Percentiles rank a stretch among this genome's conserved stretches.
These are phyloP conservation scores for Phytophthora pistaciae DNA, from an alignment of 352 stramenopile species.

Conservation along the genomic window DNA sequence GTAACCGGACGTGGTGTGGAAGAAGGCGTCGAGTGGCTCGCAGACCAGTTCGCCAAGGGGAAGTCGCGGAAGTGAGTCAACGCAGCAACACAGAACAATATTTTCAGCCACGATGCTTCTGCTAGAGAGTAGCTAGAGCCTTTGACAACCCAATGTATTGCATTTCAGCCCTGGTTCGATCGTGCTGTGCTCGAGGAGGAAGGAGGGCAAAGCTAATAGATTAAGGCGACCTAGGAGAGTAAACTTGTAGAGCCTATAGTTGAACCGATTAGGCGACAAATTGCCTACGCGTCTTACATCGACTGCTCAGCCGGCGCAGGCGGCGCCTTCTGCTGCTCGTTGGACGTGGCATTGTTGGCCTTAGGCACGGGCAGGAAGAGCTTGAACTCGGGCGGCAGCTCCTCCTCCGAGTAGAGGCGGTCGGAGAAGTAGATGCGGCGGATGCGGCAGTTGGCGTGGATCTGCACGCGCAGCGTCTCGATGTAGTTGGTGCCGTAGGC, in stretches of 20 bases:
- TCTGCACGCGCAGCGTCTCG: constrained; percentile 97
- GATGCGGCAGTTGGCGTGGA: constrained; percentile 98
- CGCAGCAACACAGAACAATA: neutral
- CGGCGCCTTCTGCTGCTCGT: constrained; percentile 57
- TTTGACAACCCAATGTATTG: constrained; percentile 22
- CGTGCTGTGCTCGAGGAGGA: neutral
- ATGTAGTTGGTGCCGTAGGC: constrained; percentile 99
- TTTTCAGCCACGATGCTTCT: constrained; percentile 5
- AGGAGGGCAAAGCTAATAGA: constrained; percentile 16
- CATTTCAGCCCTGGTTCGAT: constrained; percentile 11
- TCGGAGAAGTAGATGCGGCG: constrained; percentile 98
- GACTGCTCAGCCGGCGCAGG: constrained; percentile 40
- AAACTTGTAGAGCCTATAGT: neutral
- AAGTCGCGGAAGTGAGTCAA: constrained; percentile 63
- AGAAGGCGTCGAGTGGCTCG: constrained; percentile 87
- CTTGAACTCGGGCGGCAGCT: constrained; percentile 98
- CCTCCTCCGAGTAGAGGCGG: constrained; percentile 97
- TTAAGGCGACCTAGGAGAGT: constrained; percentile 3
- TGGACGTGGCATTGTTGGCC: constrained; percentile 59
- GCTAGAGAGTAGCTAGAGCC: constrained; percentile 18
- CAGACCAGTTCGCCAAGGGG: constrained; percentile 73
- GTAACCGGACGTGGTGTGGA: constrained; percentile 81
- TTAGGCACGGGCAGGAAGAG: constrained; percentile 96
- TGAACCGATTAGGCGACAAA: constrained; percentile 6
- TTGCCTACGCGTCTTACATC: constrained; percentile 41